phyloP scores from a whole-genome alignment of 345 rosid genomes.

The Acer saccharum region DNA sequence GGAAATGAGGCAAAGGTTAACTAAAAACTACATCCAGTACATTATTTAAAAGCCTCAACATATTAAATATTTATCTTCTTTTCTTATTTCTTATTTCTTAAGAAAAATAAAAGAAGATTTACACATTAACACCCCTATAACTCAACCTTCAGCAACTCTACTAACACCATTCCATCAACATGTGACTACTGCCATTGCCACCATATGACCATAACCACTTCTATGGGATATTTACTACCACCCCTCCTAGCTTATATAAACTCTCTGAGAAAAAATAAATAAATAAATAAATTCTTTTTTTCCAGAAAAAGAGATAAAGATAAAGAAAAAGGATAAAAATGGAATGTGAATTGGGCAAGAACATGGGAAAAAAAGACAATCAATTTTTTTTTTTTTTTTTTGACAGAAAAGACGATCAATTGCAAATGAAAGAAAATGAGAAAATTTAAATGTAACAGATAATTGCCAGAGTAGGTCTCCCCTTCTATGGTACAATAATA shows the following conservation, averaged over 20 bases:
- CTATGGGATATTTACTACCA: neutral
- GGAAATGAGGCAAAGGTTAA: constrained; percentile 24
- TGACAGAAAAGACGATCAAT: neutral
- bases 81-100: neutral
- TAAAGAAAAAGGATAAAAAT: neutral
- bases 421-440: neutral
- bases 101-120: neutral
- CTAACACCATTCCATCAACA: neutral
- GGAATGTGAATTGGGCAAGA: constrained; percentile 4
- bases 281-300: neutral
- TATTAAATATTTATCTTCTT: neutral
- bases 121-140: neutral
- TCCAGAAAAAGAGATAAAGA: constrained; percentile 1
- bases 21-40: neutral
- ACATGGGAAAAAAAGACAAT: neutral
- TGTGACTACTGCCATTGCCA: constrained; percentile 2
- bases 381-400: neutral
- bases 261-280: neutral
- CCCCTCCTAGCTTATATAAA: neutral
- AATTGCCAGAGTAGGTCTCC: neutral
- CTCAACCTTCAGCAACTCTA: constrained; percentile 2
- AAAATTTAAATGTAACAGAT: neutral
- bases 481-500: neutral
- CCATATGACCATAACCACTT: neutral
- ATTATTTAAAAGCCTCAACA: neutral